Conservation (phyloP, 352 stramenopile species). For the Blastocystis sp. region DNA sequence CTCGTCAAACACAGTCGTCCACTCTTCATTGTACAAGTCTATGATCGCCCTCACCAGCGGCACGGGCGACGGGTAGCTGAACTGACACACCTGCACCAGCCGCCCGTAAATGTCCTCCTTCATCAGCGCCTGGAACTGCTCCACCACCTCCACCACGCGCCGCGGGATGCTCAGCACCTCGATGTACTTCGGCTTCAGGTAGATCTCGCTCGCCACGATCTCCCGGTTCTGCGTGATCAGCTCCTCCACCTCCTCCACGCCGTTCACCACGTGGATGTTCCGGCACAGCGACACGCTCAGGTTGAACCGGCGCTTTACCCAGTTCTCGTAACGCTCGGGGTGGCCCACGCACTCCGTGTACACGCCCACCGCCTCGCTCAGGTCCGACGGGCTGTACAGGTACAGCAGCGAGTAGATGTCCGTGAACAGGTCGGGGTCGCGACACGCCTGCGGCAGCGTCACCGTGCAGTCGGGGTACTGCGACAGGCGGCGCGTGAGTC, state of each 20-base stretch:
- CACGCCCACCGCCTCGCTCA: constrained; percentile 5
- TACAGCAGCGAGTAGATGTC: constrained; percentile 43
- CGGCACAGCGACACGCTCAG: constrained; percentile 43
- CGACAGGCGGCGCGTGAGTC: neutral
- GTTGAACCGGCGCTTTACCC: constrained; percentile 15
- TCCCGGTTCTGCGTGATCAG: constrained; percentile 24
- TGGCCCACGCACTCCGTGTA: neutral
- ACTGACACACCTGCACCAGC: constrained; percentile 67
- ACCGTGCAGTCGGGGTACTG: neutral
- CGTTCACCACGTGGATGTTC: constrained; percentile 56
- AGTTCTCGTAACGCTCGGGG: neutral
- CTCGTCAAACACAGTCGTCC: constrained; percentile 44
- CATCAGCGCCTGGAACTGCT: constrained; percentile 49
- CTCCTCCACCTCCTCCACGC: constrained; percentile 64
- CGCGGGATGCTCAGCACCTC: constrained; percentile 29
- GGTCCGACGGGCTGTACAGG: constrained; percentile 12
- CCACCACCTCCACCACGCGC: constrained; percentile 6
- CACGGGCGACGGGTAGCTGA: constrained; percentile 51
- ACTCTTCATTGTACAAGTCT: constrained; percentile 58
- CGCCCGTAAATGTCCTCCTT: constrained; percentile 51
- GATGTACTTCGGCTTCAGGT: constrained; percentile 52
- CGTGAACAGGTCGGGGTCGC: constrained; percentile 21
- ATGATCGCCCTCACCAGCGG: constrained; percentile 55
- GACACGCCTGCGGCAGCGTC: neutral
- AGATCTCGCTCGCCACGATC: constrained; percentile 31